Percentiles rank a stretch among this genome's conserved stretches.
Conservation (phyloP, 345 rosid genomes). For the Melaleuca alternifolia region DNA sequence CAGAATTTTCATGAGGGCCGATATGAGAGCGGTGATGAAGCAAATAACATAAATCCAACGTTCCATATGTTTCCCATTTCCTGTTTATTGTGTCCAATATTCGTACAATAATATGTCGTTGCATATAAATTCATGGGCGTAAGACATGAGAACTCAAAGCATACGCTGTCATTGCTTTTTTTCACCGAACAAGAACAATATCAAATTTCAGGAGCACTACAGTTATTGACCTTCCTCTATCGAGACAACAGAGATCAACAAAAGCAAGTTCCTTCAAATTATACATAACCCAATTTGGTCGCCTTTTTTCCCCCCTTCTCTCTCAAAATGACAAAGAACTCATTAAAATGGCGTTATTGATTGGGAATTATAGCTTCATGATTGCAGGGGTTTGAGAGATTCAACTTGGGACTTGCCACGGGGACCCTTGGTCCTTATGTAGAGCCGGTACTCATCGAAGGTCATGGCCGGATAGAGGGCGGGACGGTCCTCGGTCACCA, state of each 20-base stretch:
- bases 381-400: constrained; percentile 30
- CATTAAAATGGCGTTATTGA: not conserved
- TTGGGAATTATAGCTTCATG: not conserved
- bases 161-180: not conserved
- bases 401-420: constrained; percentile 87
- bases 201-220: not conserved
- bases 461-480: constrained; percentile 72
- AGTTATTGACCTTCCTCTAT: not conserved
- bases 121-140: not conserved
- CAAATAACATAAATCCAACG: not conserved
- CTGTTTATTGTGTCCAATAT: not conserved
- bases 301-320: not conserved
- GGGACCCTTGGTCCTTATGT: constrained; percentile 75
- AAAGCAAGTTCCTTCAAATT: not conserved
- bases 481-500: constrained; percentile 47
- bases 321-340: not conserved
- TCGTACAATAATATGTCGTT: not conserved
- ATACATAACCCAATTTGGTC: not conserved
- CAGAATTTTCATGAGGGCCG: not conserved
- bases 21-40: not conserved
- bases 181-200: not conserved
- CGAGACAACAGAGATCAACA: not conserved
- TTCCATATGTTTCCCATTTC: not conserved
- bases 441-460: constrained; percentile 78
- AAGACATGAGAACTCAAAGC: not conserved